Evolutionary conservation across 306 rosid genomes (phyloP), one percentile per base, ranked within the genome.

Genomic region (Hippophae tibetana): DNA sequence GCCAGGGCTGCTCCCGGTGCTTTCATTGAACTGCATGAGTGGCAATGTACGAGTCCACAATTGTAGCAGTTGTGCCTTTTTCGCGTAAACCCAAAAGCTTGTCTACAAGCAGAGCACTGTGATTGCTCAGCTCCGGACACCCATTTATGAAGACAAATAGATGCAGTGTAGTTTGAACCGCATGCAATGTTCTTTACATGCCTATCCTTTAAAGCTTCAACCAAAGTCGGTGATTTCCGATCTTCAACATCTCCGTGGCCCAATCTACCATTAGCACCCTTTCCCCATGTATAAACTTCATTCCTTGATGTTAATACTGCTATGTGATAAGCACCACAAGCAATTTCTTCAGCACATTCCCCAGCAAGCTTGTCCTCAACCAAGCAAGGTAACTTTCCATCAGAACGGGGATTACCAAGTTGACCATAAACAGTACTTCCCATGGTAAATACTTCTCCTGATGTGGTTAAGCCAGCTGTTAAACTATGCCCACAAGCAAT

Each of bases 261-360:
- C 76, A 93, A 75, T 76, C 99, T 86, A 69, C 99, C 99, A 77
- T 88, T 93, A 62, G 96, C 95, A 66, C 99, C 99, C 79, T 93
- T 93, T 56, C 99, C 99, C 99, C 99, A 93, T 5, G 99, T 93
- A 77, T 74, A 93, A 78, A 93, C 95, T 81, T 93, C 99, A 88
- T 93, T 88, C 78, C 76, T 73, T 48, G 93, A 80, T 42, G 96
- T 93, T 66, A 93, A 77, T 49, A 82, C 85, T 43, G 92, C 94
- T 51, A 93, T 88, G 74, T 93, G 97, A 84, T 93, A 93, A 14
- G 97, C 90, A 76, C 99, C 99, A 76, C 97, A 88, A 7, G 97
- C 86, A 70, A 93, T 80, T 70, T 92, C 99, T 64, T 88, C 90
- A 73, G 82, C 59, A 6, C 73, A 69, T 67, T 92, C 97, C 47